These are phyloP conservation scores for Aaosphaeria arxii DNA, from an alignment of 2,329 filamentous ascomycete species.

Conservation along the genomic window DNA sequence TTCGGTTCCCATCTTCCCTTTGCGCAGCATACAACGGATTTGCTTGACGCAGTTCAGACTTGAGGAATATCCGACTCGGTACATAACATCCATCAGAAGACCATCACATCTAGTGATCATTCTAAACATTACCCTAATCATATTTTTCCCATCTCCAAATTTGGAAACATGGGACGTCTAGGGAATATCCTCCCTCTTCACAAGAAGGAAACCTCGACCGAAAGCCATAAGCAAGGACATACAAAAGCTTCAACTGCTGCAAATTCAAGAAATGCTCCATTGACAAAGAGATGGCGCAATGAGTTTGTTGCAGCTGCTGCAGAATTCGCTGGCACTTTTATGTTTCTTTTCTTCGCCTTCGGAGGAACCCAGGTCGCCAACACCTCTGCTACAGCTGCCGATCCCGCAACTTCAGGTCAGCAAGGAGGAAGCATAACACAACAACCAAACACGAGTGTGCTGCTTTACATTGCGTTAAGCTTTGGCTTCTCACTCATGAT, in stretches of 20 bases:
- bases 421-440: constrained; percentile 22
- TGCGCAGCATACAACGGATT: background rate
- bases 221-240: background rate
- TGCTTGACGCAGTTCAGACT: background rate
- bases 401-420: constrained; percentile 19
- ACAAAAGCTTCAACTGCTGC: background rate
- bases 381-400: constrained; percentile 19
- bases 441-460: constrained; percentile 28
- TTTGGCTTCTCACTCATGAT: constrained; percentile 40
- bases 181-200: constrained; percentile 5
- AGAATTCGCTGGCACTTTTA: constrained; percentile 39
- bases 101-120: constrained; percentile 1
- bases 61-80: background rate
- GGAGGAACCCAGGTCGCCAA: constrained; percentile 38
- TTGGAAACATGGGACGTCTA: no score
- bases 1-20: background rate
- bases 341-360: constrained; percentile 42
- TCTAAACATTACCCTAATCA: background rate
- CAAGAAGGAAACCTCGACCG: constrained; percentile 1
- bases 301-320: constrained; percentile 34
- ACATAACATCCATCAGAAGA: background rate
- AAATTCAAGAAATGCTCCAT: background rate
- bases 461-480: constrained; percentile 36
- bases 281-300: constrained; percentile 26
- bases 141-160: no score